Base-by-base conservation (phyloP, 768 basidiomycete species). In the Pleurotus cornucopiae region DNA sequence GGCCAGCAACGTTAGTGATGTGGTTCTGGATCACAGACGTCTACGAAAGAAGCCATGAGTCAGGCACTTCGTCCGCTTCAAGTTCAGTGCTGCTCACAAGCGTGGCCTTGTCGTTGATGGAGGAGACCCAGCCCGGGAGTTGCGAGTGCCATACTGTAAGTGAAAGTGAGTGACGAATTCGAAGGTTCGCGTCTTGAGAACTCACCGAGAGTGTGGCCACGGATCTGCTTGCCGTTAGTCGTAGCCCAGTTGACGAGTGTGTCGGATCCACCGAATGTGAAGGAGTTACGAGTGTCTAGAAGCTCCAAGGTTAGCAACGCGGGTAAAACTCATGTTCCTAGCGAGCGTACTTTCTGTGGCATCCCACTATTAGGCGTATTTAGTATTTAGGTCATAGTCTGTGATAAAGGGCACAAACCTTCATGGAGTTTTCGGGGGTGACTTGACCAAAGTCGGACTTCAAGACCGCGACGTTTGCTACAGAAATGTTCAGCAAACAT, bases 11-110 rank as follows among this genome's bases (percentile, higher is more conserved):
- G 52, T 69, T 75, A 11, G 70, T 64, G 55, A 80, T 77, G 61
- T 80, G 79, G 57, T 73, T 76, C 61, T 79, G 69, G 57, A 79
- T 71, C 57, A 77, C 75, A 1, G 68, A 70, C 6, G 71, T 76
- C 74, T 75, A 38, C 20, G 34, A 11, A 20, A 6, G 37, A 11
- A 45, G 5, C 2, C 12, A 18, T 53, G 21, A 18, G 5, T 26
- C 49, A 25, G 51, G 14, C 46, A 12, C 41, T 18, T 14, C 16
- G 34, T 11, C 46, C 4, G 48, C 16, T 14, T 13, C 9, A 14
- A 16, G 6, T 18, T 18, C 18, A 18, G 18, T 18, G 20, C 14
- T 51, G 57, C 62, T 48, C 9, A 73, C 75, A 66, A 77, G 62
- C 12, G 75, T 76, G 6, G 60, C 57, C 55, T 63, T 68, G 54